Base-by-base conservation (phyloP, 1,284 basidiomycete genomes). In the Salmacisia buchloeana region DNA sequence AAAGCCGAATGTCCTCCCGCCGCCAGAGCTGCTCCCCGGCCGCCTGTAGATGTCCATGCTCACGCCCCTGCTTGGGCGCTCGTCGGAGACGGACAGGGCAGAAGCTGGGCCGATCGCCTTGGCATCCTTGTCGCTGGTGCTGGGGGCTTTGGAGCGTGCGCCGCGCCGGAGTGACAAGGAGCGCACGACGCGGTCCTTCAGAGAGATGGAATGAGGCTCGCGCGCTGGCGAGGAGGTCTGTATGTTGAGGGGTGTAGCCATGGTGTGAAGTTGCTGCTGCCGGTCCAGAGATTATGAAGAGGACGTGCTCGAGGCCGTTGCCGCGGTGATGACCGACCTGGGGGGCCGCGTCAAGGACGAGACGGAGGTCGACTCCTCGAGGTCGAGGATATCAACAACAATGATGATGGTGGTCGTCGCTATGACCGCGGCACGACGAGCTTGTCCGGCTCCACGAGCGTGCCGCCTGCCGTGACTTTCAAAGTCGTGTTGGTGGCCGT, bases 141-240 rank as follows among this genome's bases (percentile, higher is more conserved):
- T 5, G 41, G 2, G 18, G 41, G 41, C 3, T n/a, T 9, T 43
- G 41, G 18, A 7, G 18, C 41, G 41, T n/a, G 10, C 2, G 18
- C 18, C 18, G 25, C 27, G 23, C 15, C 49, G 25, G 49, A 54
- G 49, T 13, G 49, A 54, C 29, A 54, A 33, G 29, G 49, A 54
- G 6, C 49, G 49, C 13, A 54, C 49, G 49, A 54, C 49, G 49
- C 49, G 49, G 49, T 54, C 49, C 29, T 54, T 54, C 29, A 54
- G 49, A 13, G 49, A 54, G 49, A 54, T 33, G 27, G 15, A 13
- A 18, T 29, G 25, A 31, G 15, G 49, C 25, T 13, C 23, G 13
- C 27, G 31, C 49, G 25, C 49, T 25, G 15, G 27, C 27, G 3
- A 7, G 18, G 31, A 33, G 23, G 15, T 43, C 4, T 43, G 39